phyloP scores from a whole-genome alignment of 2,329 filamentous ascomycete species.

The Botrytis fragariae region DNA sequence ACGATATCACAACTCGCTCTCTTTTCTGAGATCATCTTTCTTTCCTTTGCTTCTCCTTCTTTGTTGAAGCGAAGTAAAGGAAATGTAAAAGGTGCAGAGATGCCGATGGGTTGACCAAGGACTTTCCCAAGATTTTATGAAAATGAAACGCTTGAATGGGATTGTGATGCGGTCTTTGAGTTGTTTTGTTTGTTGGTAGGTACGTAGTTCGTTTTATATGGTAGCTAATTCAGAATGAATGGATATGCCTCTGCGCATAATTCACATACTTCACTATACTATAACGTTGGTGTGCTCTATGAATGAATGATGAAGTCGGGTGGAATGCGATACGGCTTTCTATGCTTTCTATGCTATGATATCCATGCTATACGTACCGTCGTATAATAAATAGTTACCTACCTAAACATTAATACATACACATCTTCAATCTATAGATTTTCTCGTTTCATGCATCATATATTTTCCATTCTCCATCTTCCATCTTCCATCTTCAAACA shows the following conservation, averaged over 20 bases:
- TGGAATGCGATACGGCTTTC: neutral
- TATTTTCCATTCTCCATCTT: no score
- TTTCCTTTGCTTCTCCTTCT: neutral
- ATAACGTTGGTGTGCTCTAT: neutral
- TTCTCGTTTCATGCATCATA: no score
- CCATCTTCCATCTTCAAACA: no score
- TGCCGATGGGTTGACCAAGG: neutral
- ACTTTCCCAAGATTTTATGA: neutral
- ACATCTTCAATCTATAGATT: no score
- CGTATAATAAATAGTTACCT: no score
- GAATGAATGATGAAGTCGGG: neutral
- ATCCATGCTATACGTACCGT: no score
- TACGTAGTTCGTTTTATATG: neutral
- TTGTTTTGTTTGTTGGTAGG: neutral
- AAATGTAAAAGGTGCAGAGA: neutral
- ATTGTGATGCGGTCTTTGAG: neutral
- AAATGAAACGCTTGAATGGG: neutral
- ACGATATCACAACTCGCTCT: neutral
- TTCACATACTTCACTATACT: neutral
- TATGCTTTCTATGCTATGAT: no score
- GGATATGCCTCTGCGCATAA: neutral
- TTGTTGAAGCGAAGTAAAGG: neutral
- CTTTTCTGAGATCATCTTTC: conserved; percentile 2
- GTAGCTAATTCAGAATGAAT: neutral
- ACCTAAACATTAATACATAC: no score